phyloP scores from a whole-genome alignment of 306 rosid species.

The Pyrus betulifolia region DNA sequence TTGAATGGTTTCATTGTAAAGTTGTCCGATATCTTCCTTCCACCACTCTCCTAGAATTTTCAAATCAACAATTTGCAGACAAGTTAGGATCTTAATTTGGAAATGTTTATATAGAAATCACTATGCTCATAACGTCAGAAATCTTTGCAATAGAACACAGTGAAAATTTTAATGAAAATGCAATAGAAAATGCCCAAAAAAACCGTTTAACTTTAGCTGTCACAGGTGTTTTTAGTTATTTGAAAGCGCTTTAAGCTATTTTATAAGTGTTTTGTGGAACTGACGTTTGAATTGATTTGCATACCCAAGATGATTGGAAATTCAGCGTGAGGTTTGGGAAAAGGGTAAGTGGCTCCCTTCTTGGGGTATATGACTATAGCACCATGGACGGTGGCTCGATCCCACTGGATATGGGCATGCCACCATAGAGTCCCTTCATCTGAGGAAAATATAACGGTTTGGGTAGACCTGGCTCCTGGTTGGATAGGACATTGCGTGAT shows the following conservation, averaged over 20 bases:
- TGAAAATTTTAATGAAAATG: too few relatives aligned
- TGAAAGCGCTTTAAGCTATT: background rate
- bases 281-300: background rate
- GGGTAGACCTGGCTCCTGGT: slow-evolving; percentile 27
- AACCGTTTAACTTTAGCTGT: background rate
- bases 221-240: too few relatives aligned
- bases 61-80: background rate
- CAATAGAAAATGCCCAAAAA: too few relatives aligned
- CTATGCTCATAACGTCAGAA: background rate
- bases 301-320: slow-evolving; percentile 45
- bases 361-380: slow-evolving; percentile 37
- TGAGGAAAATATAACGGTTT: slow-evolving; percentile 23
- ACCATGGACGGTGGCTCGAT: slow-evolving; percentile 53
- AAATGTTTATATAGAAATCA: background rate
- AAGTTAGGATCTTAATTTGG: background rate
- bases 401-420: slow-evolving; percentile 64
- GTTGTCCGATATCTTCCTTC: slow-evolving; percentile 11
- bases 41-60: slow-evolving; percentile 26
- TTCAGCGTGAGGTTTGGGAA: slow-evolving; percentile 30
- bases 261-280: background rate
- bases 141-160: too few relatives aligned
- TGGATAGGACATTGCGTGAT: slow-evolving; percentile 49
- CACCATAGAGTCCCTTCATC: slow-evolving; percentile 67
- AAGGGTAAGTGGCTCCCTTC: slow-evolving; percentile 21
- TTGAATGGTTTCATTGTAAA: background rate